Conservation (phyloP, 306 rosid genomes). For the Hippophae gyantsensis region DNA sequence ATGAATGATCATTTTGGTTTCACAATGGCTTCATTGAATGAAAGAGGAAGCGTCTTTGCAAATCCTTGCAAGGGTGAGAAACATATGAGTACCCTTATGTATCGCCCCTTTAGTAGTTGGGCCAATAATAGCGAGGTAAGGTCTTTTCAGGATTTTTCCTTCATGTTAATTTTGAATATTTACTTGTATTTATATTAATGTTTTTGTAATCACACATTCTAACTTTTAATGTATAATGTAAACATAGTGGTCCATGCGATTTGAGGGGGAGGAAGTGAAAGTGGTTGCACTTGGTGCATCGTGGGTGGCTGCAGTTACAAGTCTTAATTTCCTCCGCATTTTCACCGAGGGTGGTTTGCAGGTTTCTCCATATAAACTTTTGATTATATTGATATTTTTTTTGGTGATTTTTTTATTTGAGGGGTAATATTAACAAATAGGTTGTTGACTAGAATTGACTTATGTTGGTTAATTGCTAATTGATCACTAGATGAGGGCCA, state of each 20-base stretch:
- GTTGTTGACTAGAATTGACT: background rate
- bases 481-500: too few species aligned
- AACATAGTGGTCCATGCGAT: conserved; percentile 92
- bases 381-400: background rate
- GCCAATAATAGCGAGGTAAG: conserved; percentile 90
- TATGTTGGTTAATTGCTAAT: too few species aligned
- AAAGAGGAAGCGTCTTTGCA: conserved; percentile 70
- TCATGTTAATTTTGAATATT: conserved; percentile 1
- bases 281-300: conserved; percentile 72
- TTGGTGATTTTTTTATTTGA: background rate
- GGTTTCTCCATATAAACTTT: conserved; percentile 37
- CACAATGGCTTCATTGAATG: conserved; percentile 89
- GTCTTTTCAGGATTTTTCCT: conserved; percentile 9
- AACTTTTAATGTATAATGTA: conserved; percentile 21
- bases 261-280: conserved; percentile 93
- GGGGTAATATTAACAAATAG: background rate
- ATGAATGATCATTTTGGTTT: conserved; percentile 98
- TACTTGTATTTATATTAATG: conserved; percentile 3
- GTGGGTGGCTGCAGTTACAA: conserved; percentile 92
- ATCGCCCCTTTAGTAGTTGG: conserved; percentile 92
- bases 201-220: conserved; percentile 15
- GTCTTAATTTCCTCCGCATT: conserved; percentile 80
- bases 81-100: conserved; percentile 88
- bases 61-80: conserved; percentile 94
- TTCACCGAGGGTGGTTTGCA: conserved; percentile 87